phyloP scores from a whole-genome alignment of 148 eudicot genomes.

The Silene uniflora region DNA sequence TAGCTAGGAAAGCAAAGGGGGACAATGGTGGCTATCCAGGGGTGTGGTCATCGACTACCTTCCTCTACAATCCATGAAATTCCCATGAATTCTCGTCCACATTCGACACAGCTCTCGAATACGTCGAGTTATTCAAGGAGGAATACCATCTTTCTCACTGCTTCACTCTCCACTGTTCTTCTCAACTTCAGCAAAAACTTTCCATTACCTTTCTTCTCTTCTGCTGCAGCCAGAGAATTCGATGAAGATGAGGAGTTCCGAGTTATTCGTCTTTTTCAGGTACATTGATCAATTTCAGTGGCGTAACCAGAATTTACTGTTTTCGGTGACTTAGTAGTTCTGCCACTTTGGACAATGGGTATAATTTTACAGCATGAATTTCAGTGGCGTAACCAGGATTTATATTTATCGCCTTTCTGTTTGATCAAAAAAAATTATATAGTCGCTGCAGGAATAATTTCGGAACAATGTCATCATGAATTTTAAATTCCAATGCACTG shows the following conservation, averaged over 20 bases:
- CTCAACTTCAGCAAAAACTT: conserved; percentile 21
- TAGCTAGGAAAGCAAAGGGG: background rate
- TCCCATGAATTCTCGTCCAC: background rate
- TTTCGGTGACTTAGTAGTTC: no score
- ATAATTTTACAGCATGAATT: no score
- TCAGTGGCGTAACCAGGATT: no score
- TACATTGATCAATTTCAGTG: conserved; percentile 8
- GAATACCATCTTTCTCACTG: conserved; percentile 29
- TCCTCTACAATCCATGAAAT: background rate
- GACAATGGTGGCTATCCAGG: background rate
- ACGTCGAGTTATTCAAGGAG: conserved; percentile 26
- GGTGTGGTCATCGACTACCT: background rate
- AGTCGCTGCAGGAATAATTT: no score
- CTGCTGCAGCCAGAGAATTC: conserved; percentile 46
- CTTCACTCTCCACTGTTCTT: conserved; percentile 30
- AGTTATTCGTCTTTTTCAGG: conserved; percentile 63
- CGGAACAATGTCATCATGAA: no score
- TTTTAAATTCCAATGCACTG: no score
- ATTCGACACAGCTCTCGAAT: conserved; percentile 11
- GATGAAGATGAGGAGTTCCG: conserved; percentile 61
- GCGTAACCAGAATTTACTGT: no score
- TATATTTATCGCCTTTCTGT: no score
- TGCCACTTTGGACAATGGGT: no score
- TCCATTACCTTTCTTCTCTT: conserved; percentile 15
- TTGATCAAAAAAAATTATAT: no score